These are phyloP conservation scores for Mallotus nudiflorus DNA, from an alignment of 345 rosid genomes.

Conservation along the genomic window DNA sequence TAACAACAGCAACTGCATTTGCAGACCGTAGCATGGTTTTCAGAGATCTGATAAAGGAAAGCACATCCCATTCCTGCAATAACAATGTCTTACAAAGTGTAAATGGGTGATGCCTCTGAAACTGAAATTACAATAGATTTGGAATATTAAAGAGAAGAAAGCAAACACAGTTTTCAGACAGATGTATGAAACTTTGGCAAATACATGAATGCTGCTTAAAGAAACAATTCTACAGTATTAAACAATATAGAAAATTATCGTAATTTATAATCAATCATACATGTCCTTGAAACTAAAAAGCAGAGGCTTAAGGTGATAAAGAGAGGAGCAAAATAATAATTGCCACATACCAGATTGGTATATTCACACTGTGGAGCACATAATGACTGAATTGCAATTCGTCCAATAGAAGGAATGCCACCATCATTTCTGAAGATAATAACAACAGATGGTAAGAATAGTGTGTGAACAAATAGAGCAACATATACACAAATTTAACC, in stretches of 20 bases:
- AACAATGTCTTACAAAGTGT: neutral
- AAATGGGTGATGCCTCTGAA: neutral
- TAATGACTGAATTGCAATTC: constrained; percentile 85
- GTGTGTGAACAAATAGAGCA: neutral
- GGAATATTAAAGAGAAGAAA: neutral
- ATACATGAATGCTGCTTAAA: neutral
- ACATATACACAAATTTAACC: neutral
- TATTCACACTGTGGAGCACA: constrained; percentile 83
- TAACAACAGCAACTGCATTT: constrained; percentile 75
- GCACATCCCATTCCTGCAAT: constrained; percentile 81
- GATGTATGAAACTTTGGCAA: neutral
- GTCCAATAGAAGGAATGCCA: constrained; percentile 49
- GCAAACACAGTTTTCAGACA: neutral
- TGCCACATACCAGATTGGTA: constrained; percentile 56
- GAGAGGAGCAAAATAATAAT: constrained; percentile 12
- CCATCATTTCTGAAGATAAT: constrained; percentile 51
- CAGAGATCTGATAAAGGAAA: constrained; percentile 73
- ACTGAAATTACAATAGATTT: neutral
- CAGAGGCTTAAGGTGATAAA: constrained; percentile 14
- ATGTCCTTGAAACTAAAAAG: neutral
- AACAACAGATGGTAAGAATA: constrained; percentile 13
- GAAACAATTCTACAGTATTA: neutral
- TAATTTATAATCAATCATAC: neutral
- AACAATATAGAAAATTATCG: neutral
- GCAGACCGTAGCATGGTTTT: constrained; percentile 74